Evolutionary conservation across 306 rosid species (phyloP), one percentile per base, ranked within the genome.

Genomic region (Cyamopsis tetragonoloba): DNA sequence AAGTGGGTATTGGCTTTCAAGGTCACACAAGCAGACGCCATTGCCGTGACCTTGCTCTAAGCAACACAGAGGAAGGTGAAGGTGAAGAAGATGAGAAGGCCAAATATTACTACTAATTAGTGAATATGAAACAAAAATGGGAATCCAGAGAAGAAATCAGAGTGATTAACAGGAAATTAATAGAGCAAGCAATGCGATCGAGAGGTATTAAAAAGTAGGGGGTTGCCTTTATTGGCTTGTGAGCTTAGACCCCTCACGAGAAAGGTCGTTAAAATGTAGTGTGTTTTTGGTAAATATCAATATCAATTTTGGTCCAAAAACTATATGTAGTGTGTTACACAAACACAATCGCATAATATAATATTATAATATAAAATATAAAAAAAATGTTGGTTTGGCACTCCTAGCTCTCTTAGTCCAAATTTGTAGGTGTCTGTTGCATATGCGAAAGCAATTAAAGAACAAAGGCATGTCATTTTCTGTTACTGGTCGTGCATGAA

Each of bases 11-110:
- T 80, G 54, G 85, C 50, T 68, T 72, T 84, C 57, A 80, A 44
- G 55, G 76, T 54, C 70, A 79, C 72, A 76, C 64, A 87, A 70
- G 81, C 71, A 53, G 87, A 84, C 47, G 83, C 86, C 98, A 92
- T 92, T 68, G 49, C 62, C 65, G 14, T 56, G 57, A 70, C 10
- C 76, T 72, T 20, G 39, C 14, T n/a, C n/a, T n/a, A n/a, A n/a
- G n/a, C n/a, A n/a, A n/a, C n/a, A n/a, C n/a, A n/a, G n/a, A n/a
- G n/a, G n/a, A n/a, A n/a, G n/a, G n/a, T n/a, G n/a, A n/a, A n/a
- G n/a, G n/a, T n/a, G n/a, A n/a, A n/a, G n/a, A n/a, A n/a, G n/a
- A n/a, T n/a, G n/a, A n/a, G n/a, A 18, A 55, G 43, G 39, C 35
- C n/a, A 24, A 57, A 8, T 49, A 22, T 15, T 32, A 58, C 19